These are phyloP conservation scores for Alternaria dauci DNA, from an alignment of 2,329 filamentous ascomycete species.

Conservation along the genomic window DNA sequence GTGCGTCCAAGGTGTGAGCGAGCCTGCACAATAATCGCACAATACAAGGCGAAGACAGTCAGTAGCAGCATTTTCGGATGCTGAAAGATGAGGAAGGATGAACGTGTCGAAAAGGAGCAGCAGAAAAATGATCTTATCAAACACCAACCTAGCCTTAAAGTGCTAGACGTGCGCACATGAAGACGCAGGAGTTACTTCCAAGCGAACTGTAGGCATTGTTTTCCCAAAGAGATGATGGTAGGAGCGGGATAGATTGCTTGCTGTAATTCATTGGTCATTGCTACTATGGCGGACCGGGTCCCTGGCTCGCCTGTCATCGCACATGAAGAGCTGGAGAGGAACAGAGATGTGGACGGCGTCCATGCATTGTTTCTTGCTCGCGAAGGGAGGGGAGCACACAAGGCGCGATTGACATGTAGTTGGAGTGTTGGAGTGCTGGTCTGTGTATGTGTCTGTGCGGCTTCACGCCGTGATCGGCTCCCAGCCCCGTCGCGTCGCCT, in stretches of 20 bases:
- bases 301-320: not conserved
- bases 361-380: not conserved
- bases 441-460: not conserved
- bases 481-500: not conserved
- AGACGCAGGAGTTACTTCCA: not conserved
- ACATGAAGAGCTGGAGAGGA: not conserved
- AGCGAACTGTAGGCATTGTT: constrained; percentile 1
- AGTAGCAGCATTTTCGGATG: not conserved
- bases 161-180: not conserved
- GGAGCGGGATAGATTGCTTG: not conserved
- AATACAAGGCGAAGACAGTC: not conserved
- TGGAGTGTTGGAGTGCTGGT: not conserved
- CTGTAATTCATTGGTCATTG: not conserved
- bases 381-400: not conserved
- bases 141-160: not conserved
- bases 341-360: not conserved
- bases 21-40: not conserved
- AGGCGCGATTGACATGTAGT: not conserved
- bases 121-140: not conserved
- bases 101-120: not conserved
- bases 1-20: constrained; percentile 12
- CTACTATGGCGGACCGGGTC: not conserved
- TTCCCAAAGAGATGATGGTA: not conserved
- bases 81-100: not conserved
- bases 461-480: not conserved